Evolutionary conservation across 495 filamentous ascomycete genomes (phyloP).

Genomic region (Ascodesmis nigricans): DNA sequence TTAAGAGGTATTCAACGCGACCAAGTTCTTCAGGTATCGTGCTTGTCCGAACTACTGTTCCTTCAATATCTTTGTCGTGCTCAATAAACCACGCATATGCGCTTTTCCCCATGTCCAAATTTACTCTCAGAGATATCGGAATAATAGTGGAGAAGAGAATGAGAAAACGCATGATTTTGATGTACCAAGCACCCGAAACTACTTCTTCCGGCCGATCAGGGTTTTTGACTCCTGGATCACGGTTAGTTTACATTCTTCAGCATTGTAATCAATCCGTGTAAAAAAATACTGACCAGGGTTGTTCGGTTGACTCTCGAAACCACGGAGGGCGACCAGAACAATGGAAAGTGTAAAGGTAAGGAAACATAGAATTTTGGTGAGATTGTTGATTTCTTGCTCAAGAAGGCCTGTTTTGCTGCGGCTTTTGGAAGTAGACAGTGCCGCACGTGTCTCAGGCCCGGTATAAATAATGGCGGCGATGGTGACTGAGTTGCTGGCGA

Average conservation of each 20-base stretch:
- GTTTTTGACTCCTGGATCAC: slow-evolving; percentile 25
- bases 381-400: slow-evolving; percentile 88
- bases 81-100: slow-evolving; percentile 95
- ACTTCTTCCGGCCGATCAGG: slow-evolving; percentile 19
- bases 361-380: slow-evolving; percentile 91
- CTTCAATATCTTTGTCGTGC: slow-evolving; percentile 65
- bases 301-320: slow-evolving; percentile 42
- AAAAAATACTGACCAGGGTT: too few relatives aligned
- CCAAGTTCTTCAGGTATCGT: slow-evolving; percentile 96
- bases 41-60: slow-evolving; percentile 81
- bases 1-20: slow-evolving; percentile 85
- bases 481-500: slow-evolving; percentile 74
- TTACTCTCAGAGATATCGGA: slow-evolving; percentile 87
- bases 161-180: slow-evolving; percentile 84
- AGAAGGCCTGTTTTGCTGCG: slow-evolving; percentile 81
- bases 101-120: slow-evolving; percentile 88
- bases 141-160: slow-evolving; percentile 99
- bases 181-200: slow-evolving; percentile 41
- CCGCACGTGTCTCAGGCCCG: slow-evolving; percentile 80
- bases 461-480: slow-evolving; percentile 84
- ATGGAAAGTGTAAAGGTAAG: slow-evolving; percentile 73
- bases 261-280: too few relatives aligned
- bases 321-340: slow-evolving; percentile 69
- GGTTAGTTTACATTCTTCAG: too few relatives aligned
- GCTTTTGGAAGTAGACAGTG: slow-evolving; percentile 74